Evolutionary conservation across 2,329 filamentous ascomycete species (phyloP), one percentile per base, ranked within the genome.

Genomic region (Xylaria sp.): DNA sequence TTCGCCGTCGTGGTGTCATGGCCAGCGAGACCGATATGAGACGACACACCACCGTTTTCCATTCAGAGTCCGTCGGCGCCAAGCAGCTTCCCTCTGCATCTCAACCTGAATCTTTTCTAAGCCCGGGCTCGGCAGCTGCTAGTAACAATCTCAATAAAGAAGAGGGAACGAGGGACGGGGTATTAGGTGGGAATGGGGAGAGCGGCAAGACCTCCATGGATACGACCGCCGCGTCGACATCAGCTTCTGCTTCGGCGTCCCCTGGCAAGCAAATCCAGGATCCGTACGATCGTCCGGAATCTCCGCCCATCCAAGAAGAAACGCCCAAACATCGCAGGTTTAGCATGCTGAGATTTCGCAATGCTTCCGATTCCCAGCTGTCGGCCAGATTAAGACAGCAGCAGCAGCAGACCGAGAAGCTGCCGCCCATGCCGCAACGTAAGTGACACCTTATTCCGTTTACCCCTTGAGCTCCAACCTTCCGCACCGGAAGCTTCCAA

Each of bases 321-420:
- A 77, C 74, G 26, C 74, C 74, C 29, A 85, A 81, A 64, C 80
- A 84, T 63, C 81, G 79, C 55, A 82, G 84, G 57, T 88, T 88
- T 69, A 86, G 83, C 51, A 78, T 96, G 72, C 78, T 96, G 74
- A 87, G 88, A 68, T 92, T 94, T 71, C 89, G 92, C 66, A 92
- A 96, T 81, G 92, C 91, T 57, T 97, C 92, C 7, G 93, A 97
- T 74, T 89, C 92, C 46, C 92, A 97, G 72, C 76, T 97, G 57
- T 91, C 91, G 9, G 78, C 86, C 24, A 84, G 85, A 69, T 88
- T 88, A 48, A 92, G 88, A 70, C 83, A 88, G 65, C 87, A 91
- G 51, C 77, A 78, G 51, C 77, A 78, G 42, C 73, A 76, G 58
- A 76, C 78, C 56, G 76, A 80, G 65, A 80, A 76, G 63, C 73